Base-by-base conservation (phyloP, 805 yeast genomes). In the Candida arabinofermentans region DNA sequence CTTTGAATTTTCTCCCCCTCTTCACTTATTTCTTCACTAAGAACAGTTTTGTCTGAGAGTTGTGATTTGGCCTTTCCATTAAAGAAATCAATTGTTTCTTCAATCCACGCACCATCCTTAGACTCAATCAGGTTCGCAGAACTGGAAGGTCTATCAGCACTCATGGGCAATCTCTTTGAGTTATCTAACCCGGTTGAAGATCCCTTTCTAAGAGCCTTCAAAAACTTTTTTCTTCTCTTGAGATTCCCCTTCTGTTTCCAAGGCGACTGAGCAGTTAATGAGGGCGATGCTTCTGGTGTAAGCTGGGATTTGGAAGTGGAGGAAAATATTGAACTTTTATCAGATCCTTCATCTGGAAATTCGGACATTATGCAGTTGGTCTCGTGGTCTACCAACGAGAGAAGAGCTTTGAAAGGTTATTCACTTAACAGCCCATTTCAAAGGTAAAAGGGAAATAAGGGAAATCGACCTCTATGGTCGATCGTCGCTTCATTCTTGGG, bases 31-130 rank as follows among this genome's bases (percentile, higher is more conserved):
- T 4, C 16, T 12, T 22, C 21, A 19, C 22, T 16, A 21, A 26
- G 17, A 19, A 18, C n/a, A 8, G 12, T 18, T 8, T 12, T 14
- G 24, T 23, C 17, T 13, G 17, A n/a, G n/a, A 14, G n/a, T 8
- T 34, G 40, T 2, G 49, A 47, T 17, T 23, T 34, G 5, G 42
- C 39, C 1, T 48, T 47, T 14, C 43, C 22, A 18, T 42, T 46
- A 38, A 51, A 51, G 24, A 48, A 51, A 29, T 46, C 52, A 13
- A 51, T 39, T 18, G 49, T 43, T 13, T 44, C 43, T 7, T 48
- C 22, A 17, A 33, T 21, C 35, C 35, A 33, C 5, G 19, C 29
- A 26, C n/a, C 35, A 22, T 33, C 17, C 8, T 13, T 8, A 21
- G 35, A 5, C 2, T 21, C 16, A 21, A 14, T 33, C 12, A 21